These are phyloP conservation scores for Saccharomyces paradoxus DNA, from an alignment of 805 yeast genomes.

Conservation along the genomic window DNA sequence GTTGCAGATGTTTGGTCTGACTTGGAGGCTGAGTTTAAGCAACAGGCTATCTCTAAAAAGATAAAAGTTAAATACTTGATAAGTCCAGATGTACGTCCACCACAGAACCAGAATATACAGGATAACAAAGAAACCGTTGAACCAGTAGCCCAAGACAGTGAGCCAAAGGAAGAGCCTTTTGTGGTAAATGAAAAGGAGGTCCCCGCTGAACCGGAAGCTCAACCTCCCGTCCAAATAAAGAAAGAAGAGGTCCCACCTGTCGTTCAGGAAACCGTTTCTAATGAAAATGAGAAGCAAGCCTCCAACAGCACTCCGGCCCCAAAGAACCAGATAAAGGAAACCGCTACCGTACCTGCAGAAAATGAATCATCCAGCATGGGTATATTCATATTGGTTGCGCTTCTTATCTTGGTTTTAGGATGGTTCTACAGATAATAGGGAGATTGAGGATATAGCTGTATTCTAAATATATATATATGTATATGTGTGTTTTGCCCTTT, in stretches of 20 bases:
- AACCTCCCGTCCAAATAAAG: constrained; percentile 10
- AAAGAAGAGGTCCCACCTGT: constrained; percentile 4
- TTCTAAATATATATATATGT: neutral
- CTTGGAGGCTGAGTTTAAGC: constrained; percentile 52
- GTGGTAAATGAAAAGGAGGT: constrained; percentile 4
- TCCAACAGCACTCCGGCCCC: constrained; percentile 25
- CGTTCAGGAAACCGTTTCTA: neutral
- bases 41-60: constrained; percentile 52
- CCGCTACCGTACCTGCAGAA: constrained; percentile 15
- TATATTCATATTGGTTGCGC: constrained; percentile 44
- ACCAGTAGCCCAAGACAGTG: constrained; percentile 1
- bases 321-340: constrained; percentile 23
- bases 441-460: neutral
- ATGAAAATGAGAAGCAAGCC: neutral
- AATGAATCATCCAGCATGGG: constrained; percentile 49
- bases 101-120: constrained; percentile 22
- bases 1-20: constrained; percentile 72
- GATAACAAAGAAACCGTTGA: neutral
- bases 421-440: constrained; percentile 54
- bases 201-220: constrained; percentile 16
- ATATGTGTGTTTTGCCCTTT: neutral
- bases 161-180: constrained; percentile 1
- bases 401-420: constrained; percentile 50
- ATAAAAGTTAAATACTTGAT: constrained; percentile 52
- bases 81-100: constrained; percentile 10